phyloP scores from a whole-genome alignment of 2,329 filamentous ascomycete genomes.

The Helminthosporium solani region DNA sequence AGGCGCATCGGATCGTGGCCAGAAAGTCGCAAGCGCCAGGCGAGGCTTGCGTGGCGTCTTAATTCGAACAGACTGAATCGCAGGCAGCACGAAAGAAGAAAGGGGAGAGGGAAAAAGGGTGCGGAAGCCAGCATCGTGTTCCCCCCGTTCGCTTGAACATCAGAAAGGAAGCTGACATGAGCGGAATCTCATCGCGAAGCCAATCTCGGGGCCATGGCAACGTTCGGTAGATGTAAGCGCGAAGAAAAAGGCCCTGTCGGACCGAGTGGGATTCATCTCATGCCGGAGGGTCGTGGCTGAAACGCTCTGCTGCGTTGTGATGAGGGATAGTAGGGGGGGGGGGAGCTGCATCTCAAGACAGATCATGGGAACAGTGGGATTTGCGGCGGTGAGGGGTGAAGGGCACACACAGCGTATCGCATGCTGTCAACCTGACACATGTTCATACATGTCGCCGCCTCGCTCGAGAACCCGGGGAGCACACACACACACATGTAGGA shows the following conservation, averaged over 20 bases:
- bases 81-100: constrained; percentile 15
- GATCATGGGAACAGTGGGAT: constrained; percentile 12
- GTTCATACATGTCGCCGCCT: no score
- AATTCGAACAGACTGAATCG: constrained; percentile 11
- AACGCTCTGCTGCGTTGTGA: constrained; percentile 21
- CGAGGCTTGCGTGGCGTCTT: neutral
- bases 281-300: constrained; percentile 18
- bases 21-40: no score
- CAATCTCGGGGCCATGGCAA: constrained; percentile 27
- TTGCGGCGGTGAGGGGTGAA: constrained; percentile 17
- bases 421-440: neutral
- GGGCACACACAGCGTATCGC: constrained; percentile 1
- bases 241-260: constrained; percentile 10
- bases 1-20: constrained; percentile 11
- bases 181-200: constrained; percentile 17
- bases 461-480: neutral
- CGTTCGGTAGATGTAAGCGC: constrained; percentile 20
- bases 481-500: no score
- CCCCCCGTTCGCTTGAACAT: constrained; percentile 35
- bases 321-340: no score
- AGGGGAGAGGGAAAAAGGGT: constrained; percentile 14
- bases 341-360: constrained; percentile 19
- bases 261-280: constrained; percentile 11
- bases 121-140: constrained; percentile 25
- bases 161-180: constrained; percentile 12